Base-by-base conservation (phyloP, 352 stramenopile species). In the Phytophthora ramorum region DNA sequence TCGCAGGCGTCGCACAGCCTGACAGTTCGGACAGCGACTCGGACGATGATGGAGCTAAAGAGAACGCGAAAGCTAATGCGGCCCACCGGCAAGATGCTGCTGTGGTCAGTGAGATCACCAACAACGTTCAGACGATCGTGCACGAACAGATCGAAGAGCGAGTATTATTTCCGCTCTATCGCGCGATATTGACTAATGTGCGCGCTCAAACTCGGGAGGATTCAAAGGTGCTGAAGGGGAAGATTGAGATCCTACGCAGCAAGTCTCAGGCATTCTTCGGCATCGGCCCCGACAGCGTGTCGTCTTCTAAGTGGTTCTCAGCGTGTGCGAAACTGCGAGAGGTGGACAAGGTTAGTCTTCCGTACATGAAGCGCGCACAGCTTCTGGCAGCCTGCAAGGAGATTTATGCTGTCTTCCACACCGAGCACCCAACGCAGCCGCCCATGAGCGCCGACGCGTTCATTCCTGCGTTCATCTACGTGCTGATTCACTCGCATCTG, bases 391-490 rank as follows among this genome's bases (percentile, higher is more conserved):
- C 83, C 2, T 92, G 85, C 61, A 93, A 96, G 58, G 84, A 93
- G 59, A 96, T 96, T 55, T 96, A 96, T 65, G 74, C 58, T 6
- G 69, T 92, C 9, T 93, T 85, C 32, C 82, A 93, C 58, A 68
- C 58, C 0, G 88, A 96, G 54, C 86, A 95, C 37, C 81, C 83
- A 2, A 77, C 53, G 2, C 86, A 91, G 38, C 43, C 83, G n/a
- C 85, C 87, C 19, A 95, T 96, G 86, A 94, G 75, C 38, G 88
- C 86, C 16, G 88, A 96, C 59, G 85, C 91, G 12, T 96, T 96
- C 38, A 95, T 96, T 30, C 88, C 88, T 8, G 87, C 83, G 3
- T 96, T 96, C 69, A 96, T 96, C 52, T 96, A 89, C 75, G 85
- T 95, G 55, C 71, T 96, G 1, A 87, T 96, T 49, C 86, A 95